Percentiles rank a stretch among this genome's conserved stretches.
Conservation (phyloP, 495 filamentous ascomycete genomes). For the Tuber calosporum region DNA sequence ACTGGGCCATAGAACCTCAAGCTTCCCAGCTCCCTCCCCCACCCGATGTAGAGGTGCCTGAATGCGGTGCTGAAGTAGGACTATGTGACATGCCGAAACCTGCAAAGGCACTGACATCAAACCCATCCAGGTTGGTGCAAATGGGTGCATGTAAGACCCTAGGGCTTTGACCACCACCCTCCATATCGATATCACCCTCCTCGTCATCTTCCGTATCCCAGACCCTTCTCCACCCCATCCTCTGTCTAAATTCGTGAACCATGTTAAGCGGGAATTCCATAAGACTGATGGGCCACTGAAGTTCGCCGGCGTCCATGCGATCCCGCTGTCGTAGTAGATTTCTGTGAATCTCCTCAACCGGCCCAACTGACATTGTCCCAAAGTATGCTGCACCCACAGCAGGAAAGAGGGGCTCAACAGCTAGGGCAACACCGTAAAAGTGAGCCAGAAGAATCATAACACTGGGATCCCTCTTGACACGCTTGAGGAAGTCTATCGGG, state of each 20-base stretch:
- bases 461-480: slow-evolving; percentile 53
- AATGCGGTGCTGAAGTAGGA: slow-evolving; percentile 23
- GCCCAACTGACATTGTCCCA: slow-evolving; percentile 63
- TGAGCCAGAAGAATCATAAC: slow-evolving; percentile 78
- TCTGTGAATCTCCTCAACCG: slow-evolving; percentile 70
- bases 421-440: slow-evolving; percentile 79
- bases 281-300: slow-evolving; percentile 50
- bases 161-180: slow-evolving; percentile 9
- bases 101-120: slow-evolving; percentile 24
- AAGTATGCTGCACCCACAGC: slow-evolving; percentile 84
- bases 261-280: slow-evolving; percentile 61
- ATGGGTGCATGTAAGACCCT: slow-evolving; percentile 18
- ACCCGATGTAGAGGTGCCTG: slow-evolving; percentile 24
- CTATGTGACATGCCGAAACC: slow-evolving; percentile 20
- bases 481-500: slow-evolving; percentile 61
- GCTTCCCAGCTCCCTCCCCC: background rate
- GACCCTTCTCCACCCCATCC: slow-evolving; percentile 53
- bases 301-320: slow-evolving; percentile 45
- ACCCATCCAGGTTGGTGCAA: slow-evolving; percentile 24
- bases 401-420: slow-evolving; percentile 83
- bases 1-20: background rate
- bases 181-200: slow-evolving; percentile 22
- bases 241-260: slow-evolving; percentile 53
- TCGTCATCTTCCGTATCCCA: slow-evolving; percentile 19
- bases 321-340: slow-evolving; percentile 51